Evolutionary conservation across 345 rosid species (phyloP).

Genomic region (Lagerstroemia speciosa): DNA sequence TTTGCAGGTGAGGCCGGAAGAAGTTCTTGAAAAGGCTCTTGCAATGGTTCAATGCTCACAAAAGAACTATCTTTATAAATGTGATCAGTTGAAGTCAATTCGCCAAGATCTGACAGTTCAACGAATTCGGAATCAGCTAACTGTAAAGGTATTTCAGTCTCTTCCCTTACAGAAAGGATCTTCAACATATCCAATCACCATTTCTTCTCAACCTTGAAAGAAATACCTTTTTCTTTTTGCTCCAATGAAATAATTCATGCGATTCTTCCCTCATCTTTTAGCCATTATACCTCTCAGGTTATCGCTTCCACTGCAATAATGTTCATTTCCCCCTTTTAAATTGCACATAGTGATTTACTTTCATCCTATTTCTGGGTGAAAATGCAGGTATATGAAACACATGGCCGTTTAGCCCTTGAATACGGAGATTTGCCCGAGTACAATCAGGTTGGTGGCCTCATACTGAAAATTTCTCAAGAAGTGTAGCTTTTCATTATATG

Average conservation of each 20-base stretch:
- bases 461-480: too few relatives aligned
- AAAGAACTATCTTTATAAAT: slow-evolving; percentile 88
- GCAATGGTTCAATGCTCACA: slow-evolving; percentile 72
- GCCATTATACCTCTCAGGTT: not conserved
- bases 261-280: not conserved
- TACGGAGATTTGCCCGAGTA: slow-evolving; percentile 85
- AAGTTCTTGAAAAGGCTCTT: slow-evolving; percentile 84
- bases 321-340: not conserved
- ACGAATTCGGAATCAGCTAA: slow-evolving; percentile 71
- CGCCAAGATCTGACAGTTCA: slow-evolving; percentile 99
- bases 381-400: slow-evolving; percentile 94
- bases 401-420: slow-evolving; percentile 94
- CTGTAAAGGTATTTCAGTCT: slow-evolving; percentile 57
- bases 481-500: not conserved
- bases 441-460: slow-evolving; percentile 68
- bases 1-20: slow-evolving; percentile 94
- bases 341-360: not conserved
- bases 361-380: not conserved
- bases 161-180: not conserved
- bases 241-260: not conserved
- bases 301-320: not conserved
- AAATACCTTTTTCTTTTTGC: too few relatives aligned
- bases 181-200: not conserved
- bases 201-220: not conserved
- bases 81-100: slow-evolving; percentile 96